Base-by-base conservation (phyloP, 2,329 filamentous ascomycete species). In the Aschersonia sp. region DNA sequence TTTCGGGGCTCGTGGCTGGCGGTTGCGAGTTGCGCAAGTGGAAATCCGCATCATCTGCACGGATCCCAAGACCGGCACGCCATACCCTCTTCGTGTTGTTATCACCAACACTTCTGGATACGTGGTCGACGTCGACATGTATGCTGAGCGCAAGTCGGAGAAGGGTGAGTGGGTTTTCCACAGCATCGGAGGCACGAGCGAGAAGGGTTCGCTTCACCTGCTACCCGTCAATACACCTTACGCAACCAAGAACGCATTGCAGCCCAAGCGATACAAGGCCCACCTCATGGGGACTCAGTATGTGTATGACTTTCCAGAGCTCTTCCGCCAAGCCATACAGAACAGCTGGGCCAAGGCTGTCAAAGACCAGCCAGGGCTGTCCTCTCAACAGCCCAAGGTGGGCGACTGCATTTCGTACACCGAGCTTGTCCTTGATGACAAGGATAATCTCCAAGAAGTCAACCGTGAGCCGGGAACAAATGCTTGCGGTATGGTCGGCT, bases 261-360 rank as follows among this genome's bases (percentile, higher is more conserved):
- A 98, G 71, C 92, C 92, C 52, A 97, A 97, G 81, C 82, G 92
- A 58, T 97, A 98, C 81, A 95, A 95, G 83, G 92, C 92, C 56
- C 92, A 98, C 65, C 73, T 97, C 52, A 95, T 98, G 89, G 92
- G 92, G 54, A 98, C 92, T 31, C 92, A 98, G 69, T 98, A 95
- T 64, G 92, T 97, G 47, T 98, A 98, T 65, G 92, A 98, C 68
- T 98, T 98, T 83, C 92, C 92, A 32, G 92, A 98, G 75, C 81
- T 98, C 45, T 98, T 98, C 84, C 81, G 92, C 61, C 92, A 97
- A 69, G 88, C 92, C 43, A 87, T 95, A 62, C 88, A 95, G 72
- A 95, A 95, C 74, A 85, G 79, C 68, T 98, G 92, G 92, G 70
- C 72, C 60, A 82, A 83, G 64, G 80, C 81, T 48, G 75, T 85